Evolutionary conservation across 1,284 basidiomycete species (phyloP), one percentile per base, ranked within the genome.

Genomic region (Tilletia indica): DNA sequence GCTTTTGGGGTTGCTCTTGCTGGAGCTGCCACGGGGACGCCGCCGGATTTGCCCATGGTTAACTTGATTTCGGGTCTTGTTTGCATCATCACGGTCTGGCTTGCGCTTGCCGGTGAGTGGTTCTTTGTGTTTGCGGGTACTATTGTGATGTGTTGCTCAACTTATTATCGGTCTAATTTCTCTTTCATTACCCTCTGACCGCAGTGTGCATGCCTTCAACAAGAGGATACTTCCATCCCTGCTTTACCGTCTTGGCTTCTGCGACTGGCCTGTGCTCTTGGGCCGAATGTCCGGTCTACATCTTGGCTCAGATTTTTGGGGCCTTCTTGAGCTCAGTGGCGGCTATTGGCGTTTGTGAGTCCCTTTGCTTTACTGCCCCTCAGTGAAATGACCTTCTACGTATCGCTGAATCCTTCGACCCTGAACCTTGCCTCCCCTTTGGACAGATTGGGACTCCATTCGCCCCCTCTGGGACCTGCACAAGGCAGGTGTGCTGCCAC

Each of bases 381-480:
- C 42, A 14, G 14, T 45, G 1, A 45, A 8, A 45, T 45, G 42
- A 45, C 14, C 14, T 8, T 14, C 14, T 45, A 45, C 14, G 42
- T 45, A 3, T 45, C 14, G 42, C 42, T 45, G 9, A 45, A 9
- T 45, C 42, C 42, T 45, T 14, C 14, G 42, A 45, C 14, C 14
- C 42, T 45, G 25, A 31, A 31, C 25, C 42, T 14, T 45, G 9
- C 9, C 42, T 45, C 42, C 14, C 42, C 42, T 45, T 14, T 45
- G 42, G 42, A 19, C 16, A 64, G 61, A 42, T 21, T 64, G 61
- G 61, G n/a, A 21, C 34, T 64, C 61, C 14, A 64, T 64, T 14
- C 31, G n/a, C 16, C 61, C 61, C 36, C 3, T 64, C 12, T 39
- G 31, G 16, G 34, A 38, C 4, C 8, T 19, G 19, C 14, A 36